Percentiles rank a stretch among this genome's conserved stretches.
phyloP scores from a whole-genome alignment of 805 yeast species.

The Zygosaccharomyces bisporus region DNA sequence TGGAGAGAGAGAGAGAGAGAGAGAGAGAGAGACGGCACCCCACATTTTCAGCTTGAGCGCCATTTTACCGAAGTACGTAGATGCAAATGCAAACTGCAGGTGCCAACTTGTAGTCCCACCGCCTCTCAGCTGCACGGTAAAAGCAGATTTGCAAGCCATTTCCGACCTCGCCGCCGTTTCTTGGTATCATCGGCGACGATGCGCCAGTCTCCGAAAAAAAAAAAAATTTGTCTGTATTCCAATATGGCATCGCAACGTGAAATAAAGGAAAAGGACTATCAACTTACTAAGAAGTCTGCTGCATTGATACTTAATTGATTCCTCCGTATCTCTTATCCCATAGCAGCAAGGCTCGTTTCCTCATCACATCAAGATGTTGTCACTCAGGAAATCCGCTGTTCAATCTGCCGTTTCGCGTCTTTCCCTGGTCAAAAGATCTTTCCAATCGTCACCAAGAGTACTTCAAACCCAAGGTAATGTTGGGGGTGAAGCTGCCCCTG shows the following conservation, averaged over 20 bases:
- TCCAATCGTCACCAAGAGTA: constrained; percentile 8
- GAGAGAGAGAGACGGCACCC: no score
- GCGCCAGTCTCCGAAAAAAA: background rate
- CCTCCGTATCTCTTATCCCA: background rate
- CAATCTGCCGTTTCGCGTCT: constrained; percentile 8
- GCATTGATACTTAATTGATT: background rate
- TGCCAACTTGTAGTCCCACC: no score
- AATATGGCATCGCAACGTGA: background rate
- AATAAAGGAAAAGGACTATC: background rate
- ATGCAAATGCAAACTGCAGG: no score
- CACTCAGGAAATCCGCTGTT: constrained; percentile 11
- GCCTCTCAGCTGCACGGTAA: no score
- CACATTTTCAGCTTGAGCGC: no score
- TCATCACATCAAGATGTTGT: constrained; percentile 10
- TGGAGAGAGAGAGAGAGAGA: no score
- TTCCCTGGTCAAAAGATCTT: constrained; percentile 9
- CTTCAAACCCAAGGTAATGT: constrained; percentile 38
- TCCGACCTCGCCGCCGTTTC: constrained; percentile 9
- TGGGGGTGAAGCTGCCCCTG: constrained; percentile 50
- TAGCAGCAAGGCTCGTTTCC: background rate
- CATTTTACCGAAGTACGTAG: no score
- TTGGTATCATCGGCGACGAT: background rate
- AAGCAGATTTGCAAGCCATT: background rate
- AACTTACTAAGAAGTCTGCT: background rate
- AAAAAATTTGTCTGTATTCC: constrained; percentile 1